Conservation (phyloP, 1,284 basidiomycete genomes). For the Anthracocystis panici-leucophaei region DNA sequence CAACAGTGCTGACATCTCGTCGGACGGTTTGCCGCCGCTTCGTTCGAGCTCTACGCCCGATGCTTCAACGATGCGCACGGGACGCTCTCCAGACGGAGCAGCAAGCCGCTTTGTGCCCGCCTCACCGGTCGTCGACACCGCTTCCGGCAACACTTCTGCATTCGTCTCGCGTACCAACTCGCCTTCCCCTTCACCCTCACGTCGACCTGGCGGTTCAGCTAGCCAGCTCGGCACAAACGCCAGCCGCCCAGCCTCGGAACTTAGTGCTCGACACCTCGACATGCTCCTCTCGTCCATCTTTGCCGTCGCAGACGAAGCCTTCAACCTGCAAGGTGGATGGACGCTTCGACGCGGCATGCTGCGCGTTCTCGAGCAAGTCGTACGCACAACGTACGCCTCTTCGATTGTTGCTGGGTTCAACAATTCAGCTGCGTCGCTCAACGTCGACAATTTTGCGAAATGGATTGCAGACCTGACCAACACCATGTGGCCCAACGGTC, state of each 20-base stretch:
- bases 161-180: conserved; percentile 46
- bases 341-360: conserved; percentile 68
- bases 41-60: conserved; percentile 6
- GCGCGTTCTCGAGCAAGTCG: conserved; percentile 67
- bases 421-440: conserved; percentile 58
- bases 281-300: conserved; percentile 68
- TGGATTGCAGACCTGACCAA: conserved; percentile 58
- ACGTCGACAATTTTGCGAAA: conserved; percentile 51
- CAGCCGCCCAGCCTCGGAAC: conserved; percentile 11
- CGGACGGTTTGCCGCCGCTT: conserved; percentile 6
- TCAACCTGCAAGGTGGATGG: conserved; percentile 68
- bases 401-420: conserved; percentile 63
- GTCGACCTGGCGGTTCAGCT: conserved; percentile 7
- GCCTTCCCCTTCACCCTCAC: conserved; percentile 33
- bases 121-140: conserved; percentile 29
- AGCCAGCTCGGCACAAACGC: background rate
- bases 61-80: background rate
- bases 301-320: conserved; percentile 68
- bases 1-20: background rate
- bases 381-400: conserved; percentile 65
- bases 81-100: conserved; percentile 10
- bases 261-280: conserved; percentile 62
- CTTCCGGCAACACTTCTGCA: conserved; percentile 26
- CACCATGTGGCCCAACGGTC: conserved; percentile 64
- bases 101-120: conserved; percentile 3